phyloP scores from a whole-genome alignment of 2,329 filamentous ascomycete genomes.

The Xylaria sp. region DNA sequence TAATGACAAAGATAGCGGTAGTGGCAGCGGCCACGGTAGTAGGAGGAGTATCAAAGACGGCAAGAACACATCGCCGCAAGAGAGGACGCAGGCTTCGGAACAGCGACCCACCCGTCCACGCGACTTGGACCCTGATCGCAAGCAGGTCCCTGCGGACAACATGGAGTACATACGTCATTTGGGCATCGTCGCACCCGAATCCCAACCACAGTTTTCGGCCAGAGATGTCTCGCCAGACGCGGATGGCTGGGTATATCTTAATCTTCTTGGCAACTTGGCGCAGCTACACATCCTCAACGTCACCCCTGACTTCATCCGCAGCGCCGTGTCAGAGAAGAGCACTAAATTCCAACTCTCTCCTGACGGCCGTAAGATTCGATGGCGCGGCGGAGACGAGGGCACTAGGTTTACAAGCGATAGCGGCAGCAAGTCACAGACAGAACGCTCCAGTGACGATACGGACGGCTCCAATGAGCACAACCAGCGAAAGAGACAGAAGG shows the following conservation, averaged over 20 bases:
- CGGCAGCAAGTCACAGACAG: constrained; percentile 59
- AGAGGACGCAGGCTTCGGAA: constrained; percentile 60
- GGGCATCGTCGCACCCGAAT: constrained; percentile 70
- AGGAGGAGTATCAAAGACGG: constrained; percentile 40
- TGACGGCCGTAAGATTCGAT: constrained; percentile 82
- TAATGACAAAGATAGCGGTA: constrained; percentile 45
- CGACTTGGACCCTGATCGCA: constrained; percentile 81
- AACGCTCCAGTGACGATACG: constrained; percentile 61
- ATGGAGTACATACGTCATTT: constrained; percentile 82
- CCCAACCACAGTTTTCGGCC: constrained; percentile 56
- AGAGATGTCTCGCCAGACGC: constrained; percentile 67
- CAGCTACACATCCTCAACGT: constrained; percentile 88
- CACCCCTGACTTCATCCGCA: constrained; percentile 78
- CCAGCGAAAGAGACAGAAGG: constrained; percentile 58
- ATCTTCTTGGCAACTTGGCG: constrained; percentile 81
- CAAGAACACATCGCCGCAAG: constrained; percentile 52
- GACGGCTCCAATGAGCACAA: constrained; percentile 56
- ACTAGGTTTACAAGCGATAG: constrained; percentile 74
- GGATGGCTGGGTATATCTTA: constrained; percentile 85
- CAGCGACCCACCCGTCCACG: constrained; percentile 81
- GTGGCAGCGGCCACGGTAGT: constrained; percentile 22
- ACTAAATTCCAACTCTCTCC: constrained; percentile 79
- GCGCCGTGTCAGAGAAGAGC: constrained; percentile 75
- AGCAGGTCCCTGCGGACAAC: constrained; percentile 79
- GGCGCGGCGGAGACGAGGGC: constrained; percentile 75